Evolutionary conservation across 2,329 filamentous ascomycete species (phyloP).

Genomic region (Lasiodiplodia citricola): DNA sequence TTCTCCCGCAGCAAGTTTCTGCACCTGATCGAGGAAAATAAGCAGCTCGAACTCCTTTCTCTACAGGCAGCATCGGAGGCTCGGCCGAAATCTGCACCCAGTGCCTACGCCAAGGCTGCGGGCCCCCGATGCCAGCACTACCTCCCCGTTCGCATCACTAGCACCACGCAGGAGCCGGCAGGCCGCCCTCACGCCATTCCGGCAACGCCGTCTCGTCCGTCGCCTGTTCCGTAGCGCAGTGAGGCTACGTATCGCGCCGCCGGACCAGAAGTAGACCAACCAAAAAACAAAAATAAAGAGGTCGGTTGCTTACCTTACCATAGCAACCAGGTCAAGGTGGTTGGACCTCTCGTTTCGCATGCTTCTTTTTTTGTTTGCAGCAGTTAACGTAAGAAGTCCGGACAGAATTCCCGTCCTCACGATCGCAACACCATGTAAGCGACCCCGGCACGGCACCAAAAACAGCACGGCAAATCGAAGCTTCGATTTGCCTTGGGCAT

Average conservation of each 20-base stretch:
- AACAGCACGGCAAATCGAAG: background rate
- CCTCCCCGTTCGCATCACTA: constrained; percentile 10
- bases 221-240: background rate
- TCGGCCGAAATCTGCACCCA: background rate
- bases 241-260: constrained; percentile 2
- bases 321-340: background rate
- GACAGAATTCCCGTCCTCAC: background rate
- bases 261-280: too few relatives aligned
- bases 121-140: background rate
- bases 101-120: background rate
- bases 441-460: background rate
- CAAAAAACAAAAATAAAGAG: background rate
- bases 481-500: background rate
- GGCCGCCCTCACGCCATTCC: background rate
- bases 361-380: too few relatives aligned
- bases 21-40: background rate
- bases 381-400: too few relatives aligned
- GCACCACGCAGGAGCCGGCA: background rate
- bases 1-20: background rate
- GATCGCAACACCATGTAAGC: background rate
- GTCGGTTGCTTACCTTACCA: background rate
- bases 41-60: background rate
- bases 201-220: background rate
- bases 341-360: too few relatives aligned
- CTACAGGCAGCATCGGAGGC: background rate